Evolutionary conservation across 305 asterid species (phyloP).

Genomic region (Vinca major): DNA sequence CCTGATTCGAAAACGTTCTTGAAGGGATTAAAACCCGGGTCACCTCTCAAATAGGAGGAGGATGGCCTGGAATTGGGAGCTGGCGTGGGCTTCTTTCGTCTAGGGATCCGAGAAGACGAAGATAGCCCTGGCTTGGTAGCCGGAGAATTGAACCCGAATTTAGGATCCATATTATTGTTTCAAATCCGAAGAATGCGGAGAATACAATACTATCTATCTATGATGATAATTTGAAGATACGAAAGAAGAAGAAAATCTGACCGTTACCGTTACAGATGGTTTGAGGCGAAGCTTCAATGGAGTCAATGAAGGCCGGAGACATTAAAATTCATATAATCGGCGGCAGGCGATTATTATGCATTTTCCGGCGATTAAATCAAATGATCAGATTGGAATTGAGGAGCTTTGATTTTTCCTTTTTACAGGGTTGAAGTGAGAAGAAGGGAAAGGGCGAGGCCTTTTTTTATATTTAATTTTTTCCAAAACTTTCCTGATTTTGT

Average conservation of each 20-base stretch:
- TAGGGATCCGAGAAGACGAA: slow-evolving; percentile 14
- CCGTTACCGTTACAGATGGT: slow-evolving; percentile 21
- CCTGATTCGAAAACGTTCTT: slow-evolving; percentile 15
- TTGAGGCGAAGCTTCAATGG: slow-evolving; percentile 6
- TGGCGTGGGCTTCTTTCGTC: slow-evolving; percentile 19
- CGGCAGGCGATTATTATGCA: slow-evolving; percentile 2
- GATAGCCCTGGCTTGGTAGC: slow-evolving; percentile 42
- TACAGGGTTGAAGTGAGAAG: background rate
- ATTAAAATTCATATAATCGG: slow-evolving; percentile 23
- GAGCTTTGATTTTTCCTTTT: background rate
- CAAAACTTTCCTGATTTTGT: background rate
- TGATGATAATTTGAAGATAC: slow-evolving; percentile 13
- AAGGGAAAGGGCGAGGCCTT: background rate
- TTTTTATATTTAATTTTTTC: background rate
- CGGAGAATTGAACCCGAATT: slow-evolving; percentile 46
- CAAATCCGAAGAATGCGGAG: slow-evolving; percentile 1
- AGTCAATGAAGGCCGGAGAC: slow-evolving; percentile 25
- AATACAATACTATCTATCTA: background rate
- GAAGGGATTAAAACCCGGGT: slow-evolving; percentile 16
- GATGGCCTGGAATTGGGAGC: slow-evolving; percentile 23
- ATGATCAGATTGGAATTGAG: background rate
- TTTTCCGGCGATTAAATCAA: background rate
- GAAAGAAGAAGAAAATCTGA: slow-evolving; percentile 18
- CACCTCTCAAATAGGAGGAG: slow-evolving; percentile 10
- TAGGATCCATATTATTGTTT: slow-evolving; percentile 43